Evolutionary conservation across 148 eudicot genomes (phyloP), one percentile per base, ranked within the genome.

Genomic region (Amaranthus palmeri): DNA sequence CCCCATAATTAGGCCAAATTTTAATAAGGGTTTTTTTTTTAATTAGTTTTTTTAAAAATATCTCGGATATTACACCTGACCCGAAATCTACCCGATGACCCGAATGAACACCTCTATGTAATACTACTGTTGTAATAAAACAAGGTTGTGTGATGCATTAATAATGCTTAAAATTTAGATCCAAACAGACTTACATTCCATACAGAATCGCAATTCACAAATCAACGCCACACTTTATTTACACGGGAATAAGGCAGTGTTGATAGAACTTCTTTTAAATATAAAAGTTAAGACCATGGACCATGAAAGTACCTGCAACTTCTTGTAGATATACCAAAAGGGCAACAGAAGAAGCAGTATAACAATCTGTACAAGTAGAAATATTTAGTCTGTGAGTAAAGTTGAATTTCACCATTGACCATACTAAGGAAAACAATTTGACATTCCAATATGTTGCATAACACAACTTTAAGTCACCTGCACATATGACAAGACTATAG

Each of bases 271-370:
- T 46, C 36, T 46, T 11, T 18, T 13, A 40, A 40, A 43, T 0
- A 46, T 4, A 54, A 18, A 74, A 41, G 43, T 18, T 63, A 60
- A 4, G 42, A 60, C 9, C 25, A 46, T 25, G 10, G 51, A 68
- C 51, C 54, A 63, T 60, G 65, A 42, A 64, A 68, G 70, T 79
- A 91, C 97, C 97, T 95, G 98, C 50, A 95, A 67, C 74, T 85
- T 89, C 69, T 83, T 86, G 90, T 95, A 95, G 74, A 95, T 73
- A 69, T 83, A 95, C 91, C 97, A 91, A 78, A 95, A 85, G 3
- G 98, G 98, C 76, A 91, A 52, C 18, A 95, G 78, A 51, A 95
- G 81, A 80, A 95, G 83, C 85, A 95, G 74, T 75, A 91, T 85
- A 72, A 85, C 67, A 79, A 87, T 85, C 98, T 93, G 86, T 80